A percentile compares a stretch with the other conserved stretches of the same genome.
These are phyloP conservation scores for Larix kaempferi DNA, from an alignment of 75 land plant species.

Conservation along the genomic window DNA sequence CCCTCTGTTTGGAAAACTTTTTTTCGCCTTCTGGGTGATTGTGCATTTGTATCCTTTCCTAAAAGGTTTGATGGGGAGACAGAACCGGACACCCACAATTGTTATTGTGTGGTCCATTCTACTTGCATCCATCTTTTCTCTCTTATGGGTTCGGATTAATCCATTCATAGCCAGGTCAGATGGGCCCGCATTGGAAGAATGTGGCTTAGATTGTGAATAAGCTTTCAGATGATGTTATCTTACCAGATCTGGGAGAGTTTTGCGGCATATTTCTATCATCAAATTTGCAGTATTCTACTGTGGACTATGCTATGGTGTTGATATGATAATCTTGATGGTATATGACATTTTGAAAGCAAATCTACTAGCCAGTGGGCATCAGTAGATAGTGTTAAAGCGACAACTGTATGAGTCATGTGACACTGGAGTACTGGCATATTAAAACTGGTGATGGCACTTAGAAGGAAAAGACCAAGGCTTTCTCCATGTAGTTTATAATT, in stretches of 20 bases:
- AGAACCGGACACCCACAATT: conserved; percentile 63
- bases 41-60: conserved; percentile 73
- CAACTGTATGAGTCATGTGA: not conserved
- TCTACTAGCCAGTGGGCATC: not conserved
- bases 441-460: conserved; percentile 1
- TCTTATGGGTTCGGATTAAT: conserved; percentile 60
- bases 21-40: conserved; percentile 78
- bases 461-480: not conserved
- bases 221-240: not conserved
- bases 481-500: conserved; percentile 2
- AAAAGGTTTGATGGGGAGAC: conserved; percentile 60
- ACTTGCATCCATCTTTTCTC: conserved; percentile 64
- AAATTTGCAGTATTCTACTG: not conserved
- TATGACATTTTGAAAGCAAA: conserved; percentile 1
- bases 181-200: conserved; percentile 65
- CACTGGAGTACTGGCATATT: not conserved
- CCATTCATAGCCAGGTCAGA: conserved; percentile 45
- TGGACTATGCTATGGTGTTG: too few relatives aligned
- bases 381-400: not conserved
- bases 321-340: not conserved
- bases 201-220: conserved; percentile 72
- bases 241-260: not conserved
- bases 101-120: conserved; percentile 70
- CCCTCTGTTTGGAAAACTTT: conserved; percentile 62
- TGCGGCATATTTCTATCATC: not conserved